Conservation (phyloP, 2,329 filamentous ascomycete genomes). For the Fusarium redolens region DNA sequence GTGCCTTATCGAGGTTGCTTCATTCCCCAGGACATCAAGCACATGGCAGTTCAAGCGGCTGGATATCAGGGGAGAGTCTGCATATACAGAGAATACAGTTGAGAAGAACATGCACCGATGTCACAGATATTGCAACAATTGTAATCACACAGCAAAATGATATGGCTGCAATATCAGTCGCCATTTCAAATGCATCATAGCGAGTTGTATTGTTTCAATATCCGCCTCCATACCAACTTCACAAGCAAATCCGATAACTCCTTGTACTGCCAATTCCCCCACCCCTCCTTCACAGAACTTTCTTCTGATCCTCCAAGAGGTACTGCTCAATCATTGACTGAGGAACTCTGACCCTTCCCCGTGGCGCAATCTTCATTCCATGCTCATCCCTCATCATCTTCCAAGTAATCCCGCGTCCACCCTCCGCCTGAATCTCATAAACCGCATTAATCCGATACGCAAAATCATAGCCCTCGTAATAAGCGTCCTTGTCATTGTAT, state of each 20-base stretch:
- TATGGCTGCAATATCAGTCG: not conserved
- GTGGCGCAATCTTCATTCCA: slow-evolving; percentile 17
- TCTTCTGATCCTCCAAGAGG: not conserved
- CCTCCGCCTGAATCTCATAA: slow-evolving; percentile 32
- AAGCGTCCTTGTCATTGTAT: slow-evolving; percentile 38
- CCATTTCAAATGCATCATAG: too few relatives aligned
- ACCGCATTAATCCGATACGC: slow-evolving; percentile 43
- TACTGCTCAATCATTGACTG: not conserved
- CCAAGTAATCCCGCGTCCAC: slow-evolving; percentile 17
- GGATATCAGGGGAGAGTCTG: too few relatives aligned
- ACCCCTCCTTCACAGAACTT: not conserved
- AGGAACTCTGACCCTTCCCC: not conserved
- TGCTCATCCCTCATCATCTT: slow-evolving; percentile 28
- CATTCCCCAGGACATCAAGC: accelerated
- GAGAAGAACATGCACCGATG: too few relatives aligned
- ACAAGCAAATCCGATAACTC: too few relatives aligned
- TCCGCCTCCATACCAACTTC: too few relatives aligned
- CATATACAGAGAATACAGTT: not conserved
- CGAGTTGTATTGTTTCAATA: too few relatives aligned
- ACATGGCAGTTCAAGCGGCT: accelerated
- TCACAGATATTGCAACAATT: too few relatives aligned
- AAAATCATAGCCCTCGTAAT: slow-evolving; percentile 46
- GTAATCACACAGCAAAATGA: accelerated
- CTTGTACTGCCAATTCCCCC: too few relatives aligned
- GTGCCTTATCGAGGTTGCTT: accelerated